phyloP scores from a whole-genome alignment of 305 asterid species.

The Euphrasia arctica region DNA sequence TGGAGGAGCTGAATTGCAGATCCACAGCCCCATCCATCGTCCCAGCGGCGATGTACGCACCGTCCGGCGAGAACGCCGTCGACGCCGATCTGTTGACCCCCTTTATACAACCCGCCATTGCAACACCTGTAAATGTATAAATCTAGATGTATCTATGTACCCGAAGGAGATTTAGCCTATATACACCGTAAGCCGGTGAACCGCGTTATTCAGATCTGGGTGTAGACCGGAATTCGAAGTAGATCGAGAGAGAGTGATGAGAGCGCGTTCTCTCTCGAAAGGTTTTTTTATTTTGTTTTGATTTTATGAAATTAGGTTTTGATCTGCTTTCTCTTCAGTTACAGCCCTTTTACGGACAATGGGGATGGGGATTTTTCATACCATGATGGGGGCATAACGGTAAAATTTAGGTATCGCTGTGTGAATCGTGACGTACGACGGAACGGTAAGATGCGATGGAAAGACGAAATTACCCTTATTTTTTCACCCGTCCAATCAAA shows the following conservation, averaged over 20 bases:
- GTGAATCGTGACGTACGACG: not conserved
- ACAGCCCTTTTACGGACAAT: not conserved
- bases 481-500: too few relatives aligned
- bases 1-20: slow-evolving; percentile 91
- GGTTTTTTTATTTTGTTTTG: slow-evolving; percentile 24
- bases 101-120: slow-evolving; percentile 80
- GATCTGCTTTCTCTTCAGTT: slow-evolving; percentile 22
- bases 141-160: slow-evolving; percentile 22
- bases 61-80: slow-evolving; percentile 93
- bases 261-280: slow-evolving; percentile 21
- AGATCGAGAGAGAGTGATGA: slow-evolving; percentile 37
- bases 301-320: slow-evolving; percentile 27
- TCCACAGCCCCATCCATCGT: slow-evolving; percentile 99
- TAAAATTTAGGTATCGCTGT: not conserved
- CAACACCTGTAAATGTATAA: slow-evolving; percentile 28
- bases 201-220: slow-evolving; percentile 30
- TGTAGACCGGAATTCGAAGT: slow-evolving; percentile 22
- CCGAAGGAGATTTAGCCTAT: slow-evolving; percentile 21
- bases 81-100: slow-evolving; percentile 94
- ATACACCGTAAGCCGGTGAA: slow-evolving; percentile 22
- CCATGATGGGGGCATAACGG: not conserved
- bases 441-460: too few relatives aligned
- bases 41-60: slow-evolving; percentile 88
- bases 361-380: slow-evolving; percentile 20
- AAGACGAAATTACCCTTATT: too few relatives aligned